phyloP scores from a whole-genome alignment of 2,329 filamentous ascomycete genomes.

The Colletotrichum ledebouriae region DNA sequence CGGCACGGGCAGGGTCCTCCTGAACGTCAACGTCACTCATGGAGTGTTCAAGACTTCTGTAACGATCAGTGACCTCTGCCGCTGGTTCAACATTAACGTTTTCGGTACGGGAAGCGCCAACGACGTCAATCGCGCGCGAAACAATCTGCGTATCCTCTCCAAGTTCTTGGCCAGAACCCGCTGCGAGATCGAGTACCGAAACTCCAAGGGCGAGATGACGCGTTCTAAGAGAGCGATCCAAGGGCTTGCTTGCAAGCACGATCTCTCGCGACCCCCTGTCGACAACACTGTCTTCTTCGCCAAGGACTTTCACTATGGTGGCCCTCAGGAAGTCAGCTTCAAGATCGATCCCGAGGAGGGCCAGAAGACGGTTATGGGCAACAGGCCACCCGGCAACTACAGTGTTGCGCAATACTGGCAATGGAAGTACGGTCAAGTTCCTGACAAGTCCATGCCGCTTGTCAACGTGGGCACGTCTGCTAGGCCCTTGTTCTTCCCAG shows the following conservation, averaged over 20 bases:
- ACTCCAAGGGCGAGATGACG: slow-evolving; percentile 42
- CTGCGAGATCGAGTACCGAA: slow-evolving; percentile 52
- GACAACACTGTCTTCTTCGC: slow-evolving; percentile 13
- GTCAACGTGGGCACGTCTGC: slow-evolving; percentile 73
- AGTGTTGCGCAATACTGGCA: slow-evolving; percentile 61
- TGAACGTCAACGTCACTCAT: slow-evolving; percentile 69
- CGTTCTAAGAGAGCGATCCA: slow-evolving; percentile 45
- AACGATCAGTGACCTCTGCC: slow-evolving; percentile 46
- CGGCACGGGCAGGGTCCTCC: slow-evolving; percentile 65
- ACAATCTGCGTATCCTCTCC: slow-evolving; percentile 49
- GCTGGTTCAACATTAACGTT: slow-evolving; percentile 32
- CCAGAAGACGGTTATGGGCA: slow-evolving; percentile 43
- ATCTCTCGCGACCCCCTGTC: slow-evolving; percentile 17
- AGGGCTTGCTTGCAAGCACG: slow-evolving; percentile 45
- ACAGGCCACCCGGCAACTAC: slow-evolving; percentile 44
- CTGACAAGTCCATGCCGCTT: slow-evolving; percentile 60
- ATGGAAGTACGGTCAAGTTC: slow-evolving; percentile 47
- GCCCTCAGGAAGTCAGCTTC: slow-evolving; percentile 51
- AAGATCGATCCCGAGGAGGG: slow-evolving; percentile 44
- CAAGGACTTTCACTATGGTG: slow-evolving; percentile 39
- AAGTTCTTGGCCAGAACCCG: slow-evolving; percentile 57
- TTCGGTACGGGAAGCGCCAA: slow-evolving; percentile 21
- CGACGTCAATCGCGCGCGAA: background rate
- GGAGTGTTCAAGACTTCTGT: slow-evolving; percentile 63
- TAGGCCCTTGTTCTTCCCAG: slow-evolving; percentile 74